These are phyloP conservation scores for Venturia asperata DNA, from an alignment of 2,329 filamentous ascomycete species.

Conservation along the genomic window DNA sequence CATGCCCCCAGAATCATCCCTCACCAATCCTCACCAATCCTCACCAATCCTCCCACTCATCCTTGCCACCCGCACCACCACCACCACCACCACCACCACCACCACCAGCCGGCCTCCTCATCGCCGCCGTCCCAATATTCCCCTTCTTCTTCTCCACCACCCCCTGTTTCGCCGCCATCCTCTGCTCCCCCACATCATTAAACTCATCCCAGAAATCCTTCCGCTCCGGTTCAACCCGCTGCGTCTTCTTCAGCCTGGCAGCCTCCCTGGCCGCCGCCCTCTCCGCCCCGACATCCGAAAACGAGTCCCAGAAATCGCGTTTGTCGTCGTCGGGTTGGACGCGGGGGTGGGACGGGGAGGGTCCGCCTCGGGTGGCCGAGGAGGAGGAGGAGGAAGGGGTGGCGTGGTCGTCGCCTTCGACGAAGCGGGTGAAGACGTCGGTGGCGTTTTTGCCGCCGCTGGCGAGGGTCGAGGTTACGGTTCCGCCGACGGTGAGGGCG, in stretches of 20 bases:
- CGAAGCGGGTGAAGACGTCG: conserved; percentile 76
- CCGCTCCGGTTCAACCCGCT: conserved; percentile 35
- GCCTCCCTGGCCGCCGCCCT: conserved; percentile 21
- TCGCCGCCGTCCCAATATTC: conserved; percentile 57
- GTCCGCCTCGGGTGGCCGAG: conserved; percentile 25
- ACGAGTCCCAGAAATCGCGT: conserved; percentile 49
- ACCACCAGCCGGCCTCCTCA: conserved; percentile 32
- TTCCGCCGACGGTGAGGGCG: conserved; percentile 50
- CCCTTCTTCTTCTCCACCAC: conserved; percentile 36
- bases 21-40: not conserved
- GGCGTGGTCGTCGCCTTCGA: conserved; percentile 60
- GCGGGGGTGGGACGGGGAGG: conserved; percentile 5
- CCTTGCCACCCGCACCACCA: conserved; percentile 22
- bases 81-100: conserved; percentile 23
- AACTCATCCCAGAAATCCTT: conserved; percentile 49
- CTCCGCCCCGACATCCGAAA: conserved; percentile 32
- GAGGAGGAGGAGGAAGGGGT: conserved; percentile 16
- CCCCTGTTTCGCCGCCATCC: conserved; percentile 24
- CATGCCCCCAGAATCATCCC: no score
- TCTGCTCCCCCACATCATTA: conserved; percentile 27
- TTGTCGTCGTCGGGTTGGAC: conserved; percentile 33
- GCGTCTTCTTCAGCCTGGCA: conserved; percentile 16
- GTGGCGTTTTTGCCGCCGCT: conserved; percentile 65
- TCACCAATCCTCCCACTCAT: conserved; percentile 51
- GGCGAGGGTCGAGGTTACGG: conserved; percentile 39